A percentile compares a stretch with the other conserved stretches of the same genome.
These are phyloP conservation scores for Leptodermis oblonga DNA, from an alignment of 257 asterid species.

Conservation along the genomic window DNA sequence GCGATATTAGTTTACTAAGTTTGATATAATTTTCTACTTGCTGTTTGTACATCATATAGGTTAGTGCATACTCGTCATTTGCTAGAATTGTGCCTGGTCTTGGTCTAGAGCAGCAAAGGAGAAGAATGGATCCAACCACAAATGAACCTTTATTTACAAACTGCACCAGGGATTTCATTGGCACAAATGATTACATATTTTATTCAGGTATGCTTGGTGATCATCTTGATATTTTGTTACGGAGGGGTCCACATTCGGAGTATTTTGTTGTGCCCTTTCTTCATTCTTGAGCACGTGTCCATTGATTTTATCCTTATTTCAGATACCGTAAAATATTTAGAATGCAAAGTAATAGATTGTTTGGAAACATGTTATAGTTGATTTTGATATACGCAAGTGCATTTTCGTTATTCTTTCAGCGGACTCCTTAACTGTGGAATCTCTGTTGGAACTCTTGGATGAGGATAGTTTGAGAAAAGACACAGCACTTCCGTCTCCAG, in stretches of 20 bases:
- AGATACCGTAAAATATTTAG: background rate
- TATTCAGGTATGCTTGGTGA: conserved; percentile 62
- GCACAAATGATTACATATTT: conserved; percentile 95
- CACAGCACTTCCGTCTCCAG: conserved; percentile 98
- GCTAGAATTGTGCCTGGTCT: conserved; percentile 70
- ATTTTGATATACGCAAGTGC: background rate
- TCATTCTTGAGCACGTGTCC: background rate
- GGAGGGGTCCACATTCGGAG: background rate
- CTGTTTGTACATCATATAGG: conserved; percentile 39
- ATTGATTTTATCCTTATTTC: background rate
- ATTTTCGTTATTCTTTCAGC: conserved; percentile 44
- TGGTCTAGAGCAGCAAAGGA: conserved; percentile 72
- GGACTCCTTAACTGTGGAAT: conserved; percentile 80
- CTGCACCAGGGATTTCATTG: conserved; percentile 89
- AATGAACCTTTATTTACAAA: conserved; percentile 90
- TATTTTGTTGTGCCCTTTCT: background rate
- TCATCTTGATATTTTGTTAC: background rate
- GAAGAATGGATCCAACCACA: conserved; percentile 79
- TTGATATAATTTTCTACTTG: conserved; percentile 15
- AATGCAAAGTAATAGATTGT: background rate
- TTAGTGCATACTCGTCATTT: conserved; percentile 97
- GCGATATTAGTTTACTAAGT: background rate
- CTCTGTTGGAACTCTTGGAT: conserved; percentile 90
- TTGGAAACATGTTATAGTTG: background rate
- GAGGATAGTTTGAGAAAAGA: conserved; percentile 93